Evolutionary conservation across 164 flowering plant genomes (phyloP).

Genomic region (Pachysandra terminalis): DNA sequence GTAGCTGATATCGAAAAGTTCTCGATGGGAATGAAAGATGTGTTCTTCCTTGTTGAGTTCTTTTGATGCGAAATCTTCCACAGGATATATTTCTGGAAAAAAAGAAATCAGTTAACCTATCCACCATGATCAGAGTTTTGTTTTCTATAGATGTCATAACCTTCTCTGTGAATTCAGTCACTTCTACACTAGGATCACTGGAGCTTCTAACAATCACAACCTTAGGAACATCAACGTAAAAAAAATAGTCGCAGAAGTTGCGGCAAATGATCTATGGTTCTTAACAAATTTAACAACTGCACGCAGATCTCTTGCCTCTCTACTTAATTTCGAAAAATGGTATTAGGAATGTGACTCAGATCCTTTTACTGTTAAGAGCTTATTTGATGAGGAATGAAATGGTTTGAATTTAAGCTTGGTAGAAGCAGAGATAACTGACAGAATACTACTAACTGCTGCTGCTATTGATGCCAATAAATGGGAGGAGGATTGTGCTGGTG

Average conservation of each 20-base stretch:
- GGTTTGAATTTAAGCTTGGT: no score
- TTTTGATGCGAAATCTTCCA: slow-evolving; percentile 21
- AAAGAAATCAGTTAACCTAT: slow-evolving; percentile 21
- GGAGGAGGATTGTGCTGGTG: slow-evolving; percentile 17
- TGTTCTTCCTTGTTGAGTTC: slow-evolving; percentile 29
- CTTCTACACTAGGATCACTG: slow-evolving; percentile 23
- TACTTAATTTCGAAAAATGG: slow-evolving; percentile 25
- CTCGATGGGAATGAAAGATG: slow-evolving; percentile 31
- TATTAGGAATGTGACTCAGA: not conserved
- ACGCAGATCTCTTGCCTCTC: slow-evolving; percentile 18
- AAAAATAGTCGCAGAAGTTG: no score
- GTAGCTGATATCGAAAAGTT: slow-evolving; percentile 24
- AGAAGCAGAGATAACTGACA: no score
- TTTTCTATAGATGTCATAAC: slow-evolving; percentile 19
- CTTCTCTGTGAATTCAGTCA: slow-evolving; percentile 18
- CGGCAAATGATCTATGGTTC: slow-evolving; percentile 31
- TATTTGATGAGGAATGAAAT: no score
- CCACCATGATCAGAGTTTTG: slow-evolving; percentile 11
- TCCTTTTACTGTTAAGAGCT: no score
- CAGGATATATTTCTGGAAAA: slow-evolving; percentile 26
- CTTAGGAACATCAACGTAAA: no score
- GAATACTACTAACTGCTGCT: slow-evolving; percentile 18
- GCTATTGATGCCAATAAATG: slow-evolving; percentile 30
- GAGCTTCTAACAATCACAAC: slow-evolving; percentile 34
- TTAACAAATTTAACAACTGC: slow-evolving; percentile 22